Percentiles rank a stretch among this genome's conserved stretches.
phyloP scores from a whole-genome alignment of 2,329 filamentous ascomycete species.

The Colletotrichum zoysiae region DNA sequence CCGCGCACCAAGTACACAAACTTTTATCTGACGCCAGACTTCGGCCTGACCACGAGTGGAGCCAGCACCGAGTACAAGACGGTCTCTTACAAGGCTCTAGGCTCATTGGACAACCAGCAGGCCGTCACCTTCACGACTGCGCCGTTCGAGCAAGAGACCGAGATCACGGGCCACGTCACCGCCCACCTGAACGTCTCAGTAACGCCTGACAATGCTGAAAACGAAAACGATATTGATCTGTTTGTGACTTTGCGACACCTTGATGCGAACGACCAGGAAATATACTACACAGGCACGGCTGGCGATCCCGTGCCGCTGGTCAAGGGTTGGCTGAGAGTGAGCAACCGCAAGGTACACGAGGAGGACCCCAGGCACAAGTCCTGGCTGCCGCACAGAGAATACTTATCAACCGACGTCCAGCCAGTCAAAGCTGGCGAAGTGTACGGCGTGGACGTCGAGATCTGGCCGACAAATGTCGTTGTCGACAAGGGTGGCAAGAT shows the following conservation, averaged over 20 bases:
- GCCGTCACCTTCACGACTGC: slow-evolving; percentile 68
- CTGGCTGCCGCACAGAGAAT: slow-evolving; percentile 70
- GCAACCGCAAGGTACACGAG: slow-evolving; percentile 65
- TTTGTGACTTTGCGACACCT: slow-evolving; percentile 74
- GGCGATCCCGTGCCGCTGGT: slow-evolving; percentile 72
- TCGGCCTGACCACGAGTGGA: slow-evolving; percentile 53
- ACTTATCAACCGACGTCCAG: slow-evolving; percentile 67
- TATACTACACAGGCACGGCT: slow-evolving; percentile 75
- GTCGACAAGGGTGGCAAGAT: slow-evolving; percentile 60
- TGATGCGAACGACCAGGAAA: slow-evolving; percentile 64
- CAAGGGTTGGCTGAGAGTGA: slow-evolving; percentile 74
- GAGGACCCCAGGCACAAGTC: slow-evolving; percentile 63
- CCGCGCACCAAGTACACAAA: slow-evolving; percentile 73
- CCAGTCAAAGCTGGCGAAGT: slow-evolving; percentile 67
- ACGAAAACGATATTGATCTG: slow-evolving; percentile 68
- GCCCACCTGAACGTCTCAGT: slow-evolving; percentile 75
- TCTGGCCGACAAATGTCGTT: slow-evolving; percentile 75
- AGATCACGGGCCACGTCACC: slow-evolving; percentile 77
- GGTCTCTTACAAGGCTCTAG: slow-evolving; percentile 70
- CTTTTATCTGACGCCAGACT: slow-evolving; percentile 67
- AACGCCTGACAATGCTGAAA: slow-evolving; percentile 62
- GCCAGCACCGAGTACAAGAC: slow-evolving; percentile 43
- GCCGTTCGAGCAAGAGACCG: slow-evolving; percentile 72
- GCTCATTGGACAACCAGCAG: slow-evolving; percentile 66
- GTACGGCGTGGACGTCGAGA: slow-evolving; percentile 71